Conservation (phyloP, 1,284 basidiomycete species). For the Cerrena zonata region DNA sequence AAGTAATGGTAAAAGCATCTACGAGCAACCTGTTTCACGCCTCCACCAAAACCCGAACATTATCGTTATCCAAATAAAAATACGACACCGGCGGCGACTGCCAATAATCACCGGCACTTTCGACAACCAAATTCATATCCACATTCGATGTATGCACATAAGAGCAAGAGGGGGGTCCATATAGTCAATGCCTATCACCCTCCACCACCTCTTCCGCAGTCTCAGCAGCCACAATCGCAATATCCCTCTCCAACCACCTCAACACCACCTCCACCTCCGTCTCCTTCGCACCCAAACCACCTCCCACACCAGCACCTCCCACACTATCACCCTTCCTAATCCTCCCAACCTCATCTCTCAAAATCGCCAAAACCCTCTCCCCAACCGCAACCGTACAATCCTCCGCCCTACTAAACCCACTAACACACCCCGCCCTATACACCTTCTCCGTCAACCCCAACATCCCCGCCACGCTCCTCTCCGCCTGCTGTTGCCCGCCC, state of each 20-base stretch:
- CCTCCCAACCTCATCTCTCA: constrained; percentile 28
- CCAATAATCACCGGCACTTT: background rate
- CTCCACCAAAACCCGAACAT: too few species aligned
- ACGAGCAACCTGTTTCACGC: too few species aligned
- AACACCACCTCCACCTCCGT: constrained; percentile 17
- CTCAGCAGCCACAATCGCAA: constrained; percentile 18
- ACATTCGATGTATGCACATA: background rate
- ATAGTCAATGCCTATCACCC: constrained; percentile 25
- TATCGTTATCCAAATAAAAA: too few species aligned
- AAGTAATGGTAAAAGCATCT: too few species aligned
- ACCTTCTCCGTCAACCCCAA: constrained; percentile 54
- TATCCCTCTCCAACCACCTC: constrained; percentile 24
- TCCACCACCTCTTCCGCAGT: constrained; percentile 10
- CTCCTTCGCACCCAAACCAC: background rate
- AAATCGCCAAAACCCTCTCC: constrained; percentile 46
- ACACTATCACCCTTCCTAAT: background rate
- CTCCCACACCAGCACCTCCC: background rate
- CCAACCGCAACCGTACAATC: constrained; percentile 60
- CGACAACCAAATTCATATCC: background rate
- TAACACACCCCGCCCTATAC: constrained; percentile 61
- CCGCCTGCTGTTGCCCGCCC: constrained; percentile 14
- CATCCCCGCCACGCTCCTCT: constrained; percentile 44
- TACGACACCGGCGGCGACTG: too few species aligned
- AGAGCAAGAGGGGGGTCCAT: constrained; percentile 9
- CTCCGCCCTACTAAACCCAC: constrained; percentile 71